phyloP scores from a whole-genome alignment of 1,139 yeast genomes.

The Blastobotrys malaysiensis region DNA sequence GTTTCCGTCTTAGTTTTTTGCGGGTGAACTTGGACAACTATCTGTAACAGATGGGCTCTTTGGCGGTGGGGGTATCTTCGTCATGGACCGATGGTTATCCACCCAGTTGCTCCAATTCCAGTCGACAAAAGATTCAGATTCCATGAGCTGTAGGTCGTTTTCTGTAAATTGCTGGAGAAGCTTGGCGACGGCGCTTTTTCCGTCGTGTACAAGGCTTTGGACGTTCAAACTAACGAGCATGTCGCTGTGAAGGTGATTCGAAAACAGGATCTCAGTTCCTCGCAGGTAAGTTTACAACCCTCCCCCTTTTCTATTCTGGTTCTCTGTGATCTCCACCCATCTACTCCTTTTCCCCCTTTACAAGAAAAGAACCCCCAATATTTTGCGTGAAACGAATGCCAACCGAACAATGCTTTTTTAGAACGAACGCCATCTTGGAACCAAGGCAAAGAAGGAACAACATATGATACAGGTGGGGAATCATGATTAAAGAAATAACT shows the following conservation, averaged over 20 bases:
- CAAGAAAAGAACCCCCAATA: too few species aligned
- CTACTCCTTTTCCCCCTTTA: too few species aligned
- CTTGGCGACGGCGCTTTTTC: constrained; percentile 80
- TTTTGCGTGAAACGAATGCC: constrained; percentile 2
- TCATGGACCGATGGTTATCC: too few species aligned
- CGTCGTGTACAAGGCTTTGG: constrained; percentile 69
- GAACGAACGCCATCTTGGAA: constrained; percentile 23
- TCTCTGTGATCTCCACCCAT: not conserved
- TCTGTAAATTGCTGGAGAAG: constrained; percentile 40
- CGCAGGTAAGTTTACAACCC: constrained; percentile 34
- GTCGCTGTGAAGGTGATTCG: constrained; percentile 85
- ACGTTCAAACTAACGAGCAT: constrained; percentile 40
- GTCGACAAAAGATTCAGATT: too few species aligned
- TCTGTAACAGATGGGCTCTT: too few species aligned
- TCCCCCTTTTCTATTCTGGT: constrained; percentile 1
- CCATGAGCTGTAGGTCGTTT: too few species aligned
- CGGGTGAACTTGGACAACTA: too few species aligned
- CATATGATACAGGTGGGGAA: constrained; percentile 28
- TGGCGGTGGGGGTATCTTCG: too few species aligned
- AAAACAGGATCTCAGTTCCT: constrained; percentile 53
- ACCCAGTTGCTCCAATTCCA: too few species aligned
- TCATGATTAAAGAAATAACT: not conserved
- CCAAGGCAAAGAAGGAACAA: constrained; percentile 27
- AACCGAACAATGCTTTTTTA: constrained; percentile 3
- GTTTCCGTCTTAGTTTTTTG: too few species aligned